Evolutionary conservation across 2,329 filamentous ascomycete species (phyloP).

Genomic region (Fusarium concolor): DNA sequence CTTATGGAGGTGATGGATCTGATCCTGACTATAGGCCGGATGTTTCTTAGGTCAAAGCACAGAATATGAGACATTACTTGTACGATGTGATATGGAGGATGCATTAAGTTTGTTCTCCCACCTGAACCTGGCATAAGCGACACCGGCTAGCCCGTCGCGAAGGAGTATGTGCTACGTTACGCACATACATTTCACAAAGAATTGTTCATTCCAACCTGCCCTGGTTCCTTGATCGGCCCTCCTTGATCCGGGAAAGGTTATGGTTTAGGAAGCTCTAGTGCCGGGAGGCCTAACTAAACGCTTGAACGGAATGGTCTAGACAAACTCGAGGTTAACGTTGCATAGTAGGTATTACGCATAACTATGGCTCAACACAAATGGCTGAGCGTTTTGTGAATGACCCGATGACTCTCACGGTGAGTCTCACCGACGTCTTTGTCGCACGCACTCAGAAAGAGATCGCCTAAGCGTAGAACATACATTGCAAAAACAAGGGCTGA

Average conservation of each 20-base stretch:
- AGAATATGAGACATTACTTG: not conserved
- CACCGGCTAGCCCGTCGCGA: not conserved
- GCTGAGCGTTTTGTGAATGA: not conserved
- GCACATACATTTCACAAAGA: not conserved
- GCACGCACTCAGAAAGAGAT: no score
- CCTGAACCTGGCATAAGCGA: not conserved
- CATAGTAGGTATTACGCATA: not conserved
- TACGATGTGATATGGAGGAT: not conserved
- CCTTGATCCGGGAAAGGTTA: not conserved
- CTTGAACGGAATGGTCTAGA: slow-evolving; percentile 2
- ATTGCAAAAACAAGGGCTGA: not conserved
- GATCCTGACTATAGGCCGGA: not conserved
- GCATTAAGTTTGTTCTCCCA: not conserved
- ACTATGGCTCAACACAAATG: not conserved
- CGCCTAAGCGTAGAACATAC: no score
- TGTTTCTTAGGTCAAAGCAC: not conserved
- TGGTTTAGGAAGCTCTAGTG: no score
- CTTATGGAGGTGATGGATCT: not conserved
- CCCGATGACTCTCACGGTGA: not conserved
- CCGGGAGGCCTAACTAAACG: not conserved
- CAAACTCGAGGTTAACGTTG: not conserved
- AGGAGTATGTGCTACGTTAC: not conserved
- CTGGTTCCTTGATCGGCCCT: slow-evolving; percentile 2
- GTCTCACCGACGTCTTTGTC: not conserved
- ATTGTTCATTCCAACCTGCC: not conserved